Conservation (phyloP, 768 basidiomycete species). For the Russula olivacea region DNA sequence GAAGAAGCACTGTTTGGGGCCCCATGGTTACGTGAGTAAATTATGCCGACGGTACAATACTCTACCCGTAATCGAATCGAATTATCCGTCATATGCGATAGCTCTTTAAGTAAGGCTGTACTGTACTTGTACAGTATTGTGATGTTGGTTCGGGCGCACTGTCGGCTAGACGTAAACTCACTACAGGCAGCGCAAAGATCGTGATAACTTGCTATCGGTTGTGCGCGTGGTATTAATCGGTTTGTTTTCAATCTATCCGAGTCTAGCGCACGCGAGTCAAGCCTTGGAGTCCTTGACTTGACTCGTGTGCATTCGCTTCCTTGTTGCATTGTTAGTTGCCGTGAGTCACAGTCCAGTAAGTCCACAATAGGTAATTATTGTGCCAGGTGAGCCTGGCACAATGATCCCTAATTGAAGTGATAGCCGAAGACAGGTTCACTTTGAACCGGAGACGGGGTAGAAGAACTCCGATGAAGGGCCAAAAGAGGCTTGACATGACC, state of each 20-base stretch:
- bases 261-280: background rate
- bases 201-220: background rate
- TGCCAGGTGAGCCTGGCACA: background rate
- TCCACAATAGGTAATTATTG: background rate
- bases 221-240: background rate
- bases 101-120: background rate
- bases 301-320: background rate
- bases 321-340: background rate
- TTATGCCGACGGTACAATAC: background rate
- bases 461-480: background rate
- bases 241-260: background rate
- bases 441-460: background rate
- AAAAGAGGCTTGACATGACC: background rate
- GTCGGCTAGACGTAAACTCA: background rate
- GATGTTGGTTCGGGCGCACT: background rate
- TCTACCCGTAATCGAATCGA: background rate
- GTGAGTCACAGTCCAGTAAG: background rate
- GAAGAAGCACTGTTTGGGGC: background rate
- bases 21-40: background rate
- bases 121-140: background rate
- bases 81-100: background rate
- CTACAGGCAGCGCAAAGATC: background rate
- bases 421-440: background rate
- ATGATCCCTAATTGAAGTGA: background rate
- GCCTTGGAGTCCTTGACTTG: background rate